phyloP scores from a whole-genome alignment of 2,329 filamentous ascomycete species.

The Diaporthe nobilis region DNA sequence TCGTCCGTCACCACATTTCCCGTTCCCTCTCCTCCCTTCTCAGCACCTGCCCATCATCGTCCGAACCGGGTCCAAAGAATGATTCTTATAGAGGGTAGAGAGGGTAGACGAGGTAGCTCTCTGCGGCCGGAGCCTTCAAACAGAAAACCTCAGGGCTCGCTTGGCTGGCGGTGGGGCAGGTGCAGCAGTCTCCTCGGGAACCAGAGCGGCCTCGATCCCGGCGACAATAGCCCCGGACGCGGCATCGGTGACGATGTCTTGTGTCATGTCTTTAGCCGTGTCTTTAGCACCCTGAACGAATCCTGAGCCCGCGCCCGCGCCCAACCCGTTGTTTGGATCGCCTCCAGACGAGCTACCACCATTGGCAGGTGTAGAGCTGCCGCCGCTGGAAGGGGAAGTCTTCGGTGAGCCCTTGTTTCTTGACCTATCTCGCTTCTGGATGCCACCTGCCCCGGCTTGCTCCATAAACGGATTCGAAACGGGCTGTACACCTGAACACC shows the following conservation, averaged over 20 bases:
- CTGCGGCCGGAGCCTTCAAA: background rate
- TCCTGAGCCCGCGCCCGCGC: background rate
- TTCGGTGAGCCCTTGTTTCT: background rate
- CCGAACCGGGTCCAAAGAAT: no score
- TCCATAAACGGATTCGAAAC: no score
- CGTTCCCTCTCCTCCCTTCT: background rate
- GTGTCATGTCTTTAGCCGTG: background rate
- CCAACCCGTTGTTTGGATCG: background rate
- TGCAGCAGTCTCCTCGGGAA: background rate
- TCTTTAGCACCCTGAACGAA: background rate
- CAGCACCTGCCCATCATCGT: no score
- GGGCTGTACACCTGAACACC: no score
- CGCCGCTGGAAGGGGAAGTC: background rate
- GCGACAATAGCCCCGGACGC: background rate
- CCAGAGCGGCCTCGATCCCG: background rate
- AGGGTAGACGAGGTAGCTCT: no score
- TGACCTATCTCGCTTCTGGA: no score
- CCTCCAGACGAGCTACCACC: no score
- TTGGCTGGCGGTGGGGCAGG: background rate
- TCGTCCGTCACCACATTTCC: background rate
- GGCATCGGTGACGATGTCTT: background rate
- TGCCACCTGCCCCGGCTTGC: no score
- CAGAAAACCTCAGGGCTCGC: background rate
- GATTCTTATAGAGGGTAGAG: no score
- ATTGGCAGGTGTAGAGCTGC: background rate